Evolutionary conservation across 2,329 filamentous ascomycete species (phyloP).

Genomic region (Curvularia eragrostidis): DNA sequence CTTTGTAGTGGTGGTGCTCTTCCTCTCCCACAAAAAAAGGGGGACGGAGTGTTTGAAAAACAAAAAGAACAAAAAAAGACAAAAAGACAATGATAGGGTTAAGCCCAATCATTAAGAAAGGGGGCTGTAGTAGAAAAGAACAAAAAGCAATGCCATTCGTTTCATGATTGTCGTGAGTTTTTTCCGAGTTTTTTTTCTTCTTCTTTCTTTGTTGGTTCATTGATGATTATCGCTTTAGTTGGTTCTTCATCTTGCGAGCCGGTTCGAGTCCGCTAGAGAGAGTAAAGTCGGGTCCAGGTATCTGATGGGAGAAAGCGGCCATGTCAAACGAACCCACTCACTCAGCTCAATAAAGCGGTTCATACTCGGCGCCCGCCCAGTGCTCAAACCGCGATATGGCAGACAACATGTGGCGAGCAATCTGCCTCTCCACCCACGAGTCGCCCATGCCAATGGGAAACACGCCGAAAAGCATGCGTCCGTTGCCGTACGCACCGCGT

Average conservation of each 20-base stretch:
- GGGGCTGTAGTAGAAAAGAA: too few species aligned
- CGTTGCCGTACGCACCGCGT: constrained; percentile 23
- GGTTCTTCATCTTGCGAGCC: too few species aligned
- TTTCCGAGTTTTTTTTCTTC: not conserved
- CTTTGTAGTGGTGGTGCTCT: not conserved
- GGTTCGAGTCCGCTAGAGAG: too few species aligned
- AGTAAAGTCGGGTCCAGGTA: too few species aligned
- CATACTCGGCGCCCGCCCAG: constrained; percentile 19
- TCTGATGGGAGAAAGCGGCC: too few species aligned
- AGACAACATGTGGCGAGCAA: constrained; percentile 17
- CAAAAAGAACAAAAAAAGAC: too few species aligned
- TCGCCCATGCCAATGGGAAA: constrained; percentile 27
- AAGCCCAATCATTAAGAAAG: not conserved
- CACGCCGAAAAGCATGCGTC: constrained; percentile 26
- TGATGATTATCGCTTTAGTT: too few species aligned
- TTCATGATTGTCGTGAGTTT: not conserved
- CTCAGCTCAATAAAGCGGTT: constrained; percentile 25
- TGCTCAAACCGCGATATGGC: constrained; percentile 20
- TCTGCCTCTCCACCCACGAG: constrained; percentile 17
- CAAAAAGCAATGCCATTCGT: not conserved
- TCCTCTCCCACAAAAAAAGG: not conserved
- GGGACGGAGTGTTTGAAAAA: too few species aligned
- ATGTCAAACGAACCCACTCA: too few species aligned
- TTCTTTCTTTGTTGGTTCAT: too few species aligned
- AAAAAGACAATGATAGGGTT: not conserved